Evolutionary conservation across 768 basidiomycete genomes (phyloP), one percentile per base, ranked within the genome.

Genomic region (Tylopilus vinaceipallidus): DNA sequence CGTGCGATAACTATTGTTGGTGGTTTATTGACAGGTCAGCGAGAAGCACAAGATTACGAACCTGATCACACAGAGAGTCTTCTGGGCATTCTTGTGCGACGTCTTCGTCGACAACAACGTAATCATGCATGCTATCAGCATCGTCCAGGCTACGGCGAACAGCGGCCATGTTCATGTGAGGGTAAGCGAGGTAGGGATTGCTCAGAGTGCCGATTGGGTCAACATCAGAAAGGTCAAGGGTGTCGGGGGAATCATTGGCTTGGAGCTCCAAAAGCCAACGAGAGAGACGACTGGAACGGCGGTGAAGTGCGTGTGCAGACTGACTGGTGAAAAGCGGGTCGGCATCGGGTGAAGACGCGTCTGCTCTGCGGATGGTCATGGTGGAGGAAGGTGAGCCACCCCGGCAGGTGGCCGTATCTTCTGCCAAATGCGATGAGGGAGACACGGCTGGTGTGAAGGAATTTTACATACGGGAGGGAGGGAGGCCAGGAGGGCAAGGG

Each of bases 231-330:
- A 60, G 49, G 50, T 58, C 55, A 24, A 55, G 43, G 32, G 55
- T 42, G 27, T 59, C 60, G n/a, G 55, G 47, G 32, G 53, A 38
- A 38, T 58, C 52, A 14, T 55, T 42, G 10, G 59, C 42, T 46
- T 69, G 71, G 45, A 75, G 70, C 19, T 77, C 76, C 3, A 59
- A 63, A 16, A 78, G 66, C 76, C 76, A 78, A n/a, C 62, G 70
- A 32, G 74, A 71, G 34, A 76, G 57, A 44, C 64, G 74, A 53
- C 71, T 73, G 14, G 73, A 68, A 32, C 70, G 69, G 17, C 69
- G 71, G 16, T 63, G 66, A 52, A 72, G 54, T 9, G 52, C 47
- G n/a, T 33, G 36, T 0, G 51, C 16, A 5, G 53, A 27, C 11
- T 45, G 50, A 12, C 16, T 30, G 13, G 51, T 42, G 37, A 52